Evolutionary conservation across 352 stramenopile genomes (phyloP), one percentile per base, ranked within the genome.

Genomic region (Plasmopara halstedii): DNA sequence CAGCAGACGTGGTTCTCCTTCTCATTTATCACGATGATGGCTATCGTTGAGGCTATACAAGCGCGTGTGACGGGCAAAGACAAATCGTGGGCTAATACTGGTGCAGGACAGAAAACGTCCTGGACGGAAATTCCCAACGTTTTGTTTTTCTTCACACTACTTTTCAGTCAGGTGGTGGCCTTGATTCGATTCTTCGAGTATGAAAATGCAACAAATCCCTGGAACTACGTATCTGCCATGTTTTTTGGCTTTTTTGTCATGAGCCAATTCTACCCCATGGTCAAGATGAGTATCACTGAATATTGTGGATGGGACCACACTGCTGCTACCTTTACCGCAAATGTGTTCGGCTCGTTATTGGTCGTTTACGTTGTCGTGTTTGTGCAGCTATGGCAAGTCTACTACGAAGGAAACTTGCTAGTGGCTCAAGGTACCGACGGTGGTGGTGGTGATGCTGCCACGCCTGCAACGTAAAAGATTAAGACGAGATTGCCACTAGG

Each of bases 1-100:
- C 83, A 94, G 70, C 80, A 94, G 67, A 92, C 80, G 26, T 94
- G 83, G 80, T 94, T 94, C 48, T 92, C 83, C 36, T 94, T 91
- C 70, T 73, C 83, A 55, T 94, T 94, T 56, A 88, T 92, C 32
- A 92, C 78, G 62, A 62, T 87, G 70, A 59, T 92, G 49, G 83
- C 80, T n/a, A 91, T 94, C 35, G 41, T 82, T 17, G 83, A 94
- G 55, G 80, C 83, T 4, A 26, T 91, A 15, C 76, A 89, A 60
- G 70, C 73, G 44, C 76, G 76, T 50, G 7, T 91, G 32, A 91
- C 78, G 46, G 83, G 78, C 50, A 89, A 91, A 64, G 82, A 92
- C 41, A 84, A 81, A 42, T 86, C 73, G 51, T 94, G 83, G 83
- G 77, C 80, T 4, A 94, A 94, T 69, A 94, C 83, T 23, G 83